These are phyloP conservation scores for Ustilaginoidea virens DNA, from an alignment of 2,329 filamentous ascomycete genomes.

Conservation along the genomic window DNA sequence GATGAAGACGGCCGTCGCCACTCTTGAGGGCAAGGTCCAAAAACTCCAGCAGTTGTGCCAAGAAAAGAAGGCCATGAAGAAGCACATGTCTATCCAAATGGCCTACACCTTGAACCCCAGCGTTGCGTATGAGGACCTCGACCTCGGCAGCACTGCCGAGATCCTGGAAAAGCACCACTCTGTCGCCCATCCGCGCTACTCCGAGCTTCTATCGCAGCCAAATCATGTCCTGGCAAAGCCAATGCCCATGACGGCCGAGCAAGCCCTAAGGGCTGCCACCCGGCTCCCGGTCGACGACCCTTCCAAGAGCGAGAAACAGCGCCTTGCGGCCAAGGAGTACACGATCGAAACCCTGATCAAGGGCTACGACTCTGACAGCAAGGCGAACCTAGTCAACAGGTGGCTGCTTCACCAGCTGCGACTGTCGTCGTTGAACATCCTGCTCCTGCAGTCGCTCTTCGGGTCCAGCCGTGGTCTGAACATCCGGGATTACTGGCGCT, in stretches of 20 bases:
- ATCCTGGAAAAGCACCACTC: constrained; percentile 11
- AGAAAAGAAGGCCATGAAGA: constrained; percentile 25
- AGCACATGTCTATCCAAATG: constrained; percentile 22
- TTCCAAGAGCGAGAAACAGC: constrained; percentile 17
- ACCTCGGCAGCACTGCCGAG: constrained; percentile 17
- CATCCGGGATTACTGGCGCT: constrained; percentile 18
- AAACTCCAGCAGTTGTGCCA: constrained; percentile 24
- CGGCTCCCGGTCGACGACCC: constrained; percentile 21
- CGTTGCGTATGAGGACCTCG: constrained; percentile 24
- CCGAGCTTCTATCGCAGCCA: constrained; percentile 32
- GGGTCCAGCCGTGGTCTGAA: constrained; percentile 12
- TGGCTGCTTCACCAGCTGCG: constrained; percentile 38
- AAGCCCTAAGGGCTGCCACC: constrained; percentile 23
- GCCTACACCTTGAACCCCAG: constrained; percentile 23
- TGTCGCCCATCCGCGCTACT: constrained; percentile 25
- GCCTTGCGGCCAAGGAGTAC: constrained; percentile 30
- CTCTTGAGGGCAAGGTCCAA: constrained; percentile 17
- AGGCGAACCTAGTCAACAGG: constrained; percentile 29
- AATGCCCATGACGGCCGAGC: constrained; percentile 23
- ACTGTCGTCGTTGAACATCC: constrained; percentile 27
- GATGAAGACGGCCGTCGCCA: constrained; percentile 17
- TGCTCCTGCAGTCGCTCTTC: constrained; percentile 24
- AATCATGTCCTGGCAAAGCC: constrained; percentile 24
- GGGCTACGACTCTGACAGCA: constrained; percentile 20
- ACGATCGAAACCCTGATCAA: constrained; percentile 27